Base-by-base conservation (phyloP, 2,329 filamentous ascomycete species). In the Cyphellophora attinorum region DNA sequence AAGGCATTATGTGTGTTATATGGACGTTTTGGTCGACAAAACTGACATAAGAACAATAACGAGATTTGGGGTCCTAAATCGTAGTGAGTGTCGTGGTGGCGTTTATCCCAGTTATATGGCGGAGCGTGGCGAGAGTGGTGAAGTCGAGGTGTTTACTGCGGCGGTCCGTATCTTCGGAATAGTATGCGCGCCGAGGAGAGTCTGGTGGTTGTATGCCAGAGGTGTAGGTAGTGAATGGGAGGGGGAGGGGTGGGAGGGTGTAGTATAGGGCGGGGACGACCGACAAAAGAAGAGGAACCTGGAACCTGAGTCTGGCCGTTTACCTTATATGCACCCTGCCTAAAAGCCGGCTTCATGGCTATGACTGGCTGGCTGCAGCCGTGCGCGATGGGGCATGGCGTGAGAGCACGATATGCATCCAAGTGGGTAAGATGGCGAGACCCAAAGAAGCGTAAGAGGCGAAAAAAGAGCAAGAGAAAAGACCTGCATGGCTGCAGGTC, bases 1-100 rank as follows among this genome's bases (percentile, higher is more conserved):
- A 82, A 59, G 86, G 86, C 91, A 96, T 96, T 58, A 58, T 70
- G 59, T 41, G 33, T 40, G 36, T 31, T 35, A 25, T 31, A 11
- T 11, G 19, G 18, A 21, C 12, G 19, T 30, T 31, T 29, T 32
- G 18, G 19, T 36, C 27, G 14, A 25, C 37, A 30, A 18, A 29
- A 14, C 17, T 8, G 8, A 33, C 12, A 29, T 32, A 37, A 19
- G 34, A 19, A 21, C 25, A 29, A 15, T 30, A 25, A 25, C 8
- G 8, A 8, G 21, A 25, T 25, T 25, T 25, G 21, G 21, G 21
- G 21, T 25, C 21, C 21, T 8, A n/a, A 8, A n/a, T 25, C 21
- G 21, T 25, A 8, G 21, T 25, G n/a, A 25, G 50, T 54, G 51
- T 51, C 36, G 49, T 54, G 58, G 62, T 61, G 54, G 55, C 59